Base-by-base conservation (phyloP, 2,329 filamentous ascomycete genomes). In the Sclerotiophoma versabilis region DNA sequence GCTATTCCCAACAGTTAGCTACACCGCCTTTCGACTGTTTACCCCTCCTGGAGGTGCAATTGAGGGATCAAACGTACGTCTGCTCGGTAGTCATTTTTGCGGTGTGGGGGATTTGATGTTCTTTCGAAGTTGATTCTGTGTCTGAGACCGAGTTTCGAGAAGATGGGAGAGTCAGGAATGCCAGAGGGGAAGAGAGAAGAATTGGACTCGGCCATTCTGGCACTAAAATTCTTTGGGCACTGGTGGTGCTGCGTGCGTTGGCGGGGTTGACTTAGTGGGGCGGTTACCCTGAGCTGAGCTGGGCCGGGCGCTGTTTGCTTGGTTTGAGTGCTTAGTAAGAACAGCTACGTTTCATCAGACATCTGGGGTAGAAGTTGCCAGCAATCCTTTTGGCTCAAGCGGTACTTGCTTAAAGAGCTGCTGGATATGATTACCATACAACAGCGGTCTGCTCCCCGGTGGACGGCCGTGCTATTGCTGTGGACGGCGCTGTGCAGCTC, bases 51-150 rank as follows among this genome's bases (percentile, higher is more conserved):
- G 15, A 26, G 26, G 26, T 30, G 30, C 33, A 45, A 44, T 29
- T 45, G 48, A 32, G 23, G n/a, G 14, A 4, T 56, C 39, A 47
- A 34, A 82, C 90, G 80, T 82, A 96, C 92, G 92, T 96, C 84
- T 93, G 90, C 83, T 96, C 92, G 80, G 79, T 82, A 82, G 90
- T 85, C 79, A 81, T 80, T 52, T 63, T 76, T 64, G 59, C 63
- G 60, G 57, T 58, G 58, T 70, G 46, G 62, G 63, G 55, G 62
- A 49, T 69, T 74, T 67, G 64, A 74, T 75, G 59, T 66, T 70
- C 19, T 64, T 54, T 50, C 54, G 49, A 58, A 82, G 70, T 56
- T 72, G 67, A 39, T 74, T 73, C 76, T 74, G 71, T 82, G 78
- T 74, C 80, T 83, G 37, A 76, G 72, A 60, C 74, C 76, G 64